Percentiles rank a stretch among this genome's conserved stretches.
Conservation (phyloP, 176 grass and related monocot genomes). For the Juncus effusus region DNA sequence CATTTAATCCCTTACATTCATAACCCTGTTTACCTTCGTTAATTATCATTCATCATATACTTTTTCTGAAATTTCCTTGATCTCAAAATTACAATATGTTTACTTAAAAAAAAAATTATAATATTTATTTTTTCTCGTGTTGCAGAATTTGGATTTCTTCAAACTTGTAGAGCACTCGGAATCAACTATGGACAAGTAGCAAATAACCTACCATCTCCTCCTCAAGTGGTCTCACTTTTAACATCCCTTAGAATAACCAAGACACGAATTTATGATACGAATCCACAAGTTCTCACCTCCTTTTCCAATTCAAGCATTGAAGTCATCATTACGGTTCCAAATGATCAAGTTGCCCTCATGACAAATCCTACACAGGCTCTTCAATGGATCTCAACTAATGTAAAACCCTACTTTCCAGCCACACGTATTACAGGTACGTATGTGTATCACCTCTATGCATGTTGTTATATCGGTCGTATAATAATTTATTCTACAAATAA, state of each 20-base stretch:
- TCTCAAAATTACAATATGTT: background rate
- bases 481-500: too few relatives aligned
- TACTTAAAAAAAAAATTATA: constrained; percentile 1
- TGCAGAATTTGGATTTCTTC: constrained; percentile 44
- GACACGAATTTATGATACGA: constrained; percentile 81
- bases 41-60: background rate
- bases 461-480: too few relatives aligned
- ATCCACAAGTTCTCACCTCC: constrained; percentile 69
- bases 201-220: constrained; percentile 66
- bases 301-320: constrained; percentile 72
- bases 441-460: too few relatives aligned
- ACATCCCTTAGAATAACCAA: constrained; percentile 59
- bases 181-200: constrained; percentile 98
- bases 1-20: background rate
- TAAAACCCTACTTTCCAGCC: constrained; percentile 69
- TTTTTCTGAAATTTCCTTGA: background rate
- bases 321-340: constrained; percentile 74
- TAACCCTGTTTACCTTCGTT: too few relatives aligned
- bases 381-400: constrained; percentile 53
- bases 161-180: constrained; percentile 43
- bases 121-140: background rate
- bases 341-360: constrained; percentile 56
- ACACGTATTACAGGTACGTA: constrained; percentile 49
- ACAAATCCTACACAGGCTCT: constrained; percentile 45
- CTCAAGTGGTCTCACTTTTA: constrained; percentile 54